phyloP scores from a whole-genome alignment of 108 stramenopile genomes.

The Chaetoceros muelleri region DNA sequence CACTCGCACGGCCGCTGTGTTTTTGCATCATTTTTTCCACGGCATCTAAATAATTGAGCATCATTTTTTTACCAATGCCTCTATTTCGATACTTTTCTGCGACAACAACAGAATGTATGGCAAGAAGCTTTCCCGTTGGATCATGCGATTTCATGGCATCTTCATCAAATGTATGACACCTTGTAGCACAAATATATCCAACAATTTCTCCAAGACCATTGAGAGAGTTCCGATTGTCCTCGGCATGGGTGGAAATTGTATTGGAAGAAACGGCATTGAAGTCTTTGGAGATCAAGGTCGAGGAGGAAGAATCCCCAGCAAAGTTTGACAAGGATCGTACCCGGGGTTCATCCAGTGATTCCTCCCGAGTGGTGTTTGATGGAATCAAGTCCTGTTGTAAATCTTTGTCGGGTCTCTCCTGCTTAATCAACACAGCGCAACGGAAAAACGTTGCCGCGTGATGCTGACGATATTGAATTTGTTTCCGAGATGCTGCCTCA shows the following conservation, averaged over 20 bases:
- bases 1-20: constrained; percentile 12
- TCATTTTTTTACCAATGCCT: constrained; percentile 52
- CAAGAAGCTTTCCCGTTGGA: constrained; percentile 56
- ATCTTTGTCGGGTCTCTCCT: too few species aligned
- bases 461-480: constrained; percentile 79
- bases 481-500: constrained; percentile 71
- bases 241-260: constrained; percentile 24
- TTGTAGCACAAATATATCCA: constrained; percentile 80
- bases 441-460: constrained; percentile 77
- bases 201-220: constrained; percentile 30
- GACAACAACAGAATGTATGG: constrained; percentile 83
- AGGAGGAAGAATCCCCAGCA: too few species aligned
- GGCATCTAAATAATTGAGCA: constrained; percentile 41
- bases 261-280: not conserved
- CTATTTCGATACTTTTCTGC: constrained; percentile 38
- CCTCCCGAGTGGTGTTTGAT: not conserved
- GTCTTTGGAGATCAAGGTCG: constrained; percentile 6
- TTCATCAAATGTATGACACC: constrained; percentile 40
- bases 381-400: not conserved
- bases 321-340: not conserved
- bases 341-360: not conserved
- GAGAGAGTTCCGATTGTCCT: constrained; percentile 31
- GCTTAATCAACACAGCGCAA: constrained; percentile 45
- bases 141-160: constrained; percentile 68
- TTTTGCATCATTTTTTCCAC: constrained; percentile 24